phyloP scores from a whole-genome alignment of 129 eudicot genomes.

The Centella asiatica region DNA sequence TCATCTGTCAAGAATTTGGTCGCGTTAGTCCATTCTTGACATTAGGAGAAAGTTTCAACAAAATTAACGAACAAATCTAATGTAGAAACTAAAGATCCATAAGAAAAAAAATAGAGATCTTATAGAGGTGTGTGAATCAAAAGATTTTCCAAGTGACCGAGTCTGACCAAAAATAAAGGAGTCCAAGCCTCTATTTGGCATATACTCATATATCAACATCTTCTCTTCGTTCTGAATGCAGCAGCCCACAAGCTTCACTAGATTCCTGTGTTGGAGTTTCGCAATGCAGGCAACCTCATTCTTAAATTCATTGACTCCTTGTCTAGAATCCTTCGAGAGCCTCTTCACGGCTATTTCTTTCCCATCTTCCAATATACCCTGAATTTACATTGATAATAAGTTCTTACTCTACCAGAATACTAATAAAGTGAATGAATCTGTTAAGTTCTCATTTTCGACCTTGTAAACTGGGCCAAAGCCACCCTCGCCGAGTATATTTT shows the following conservation, averaged over 20 bases:
- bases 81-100: not conserved
- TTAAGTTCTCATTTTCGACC: slow-evolving; percentile 18
- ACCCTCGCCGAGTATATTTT: slow-evolving; percentile 55
- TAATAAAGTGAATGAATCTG: not conserved
- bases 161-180: slow-evolving; percentile 34
- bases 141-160: not conserved
- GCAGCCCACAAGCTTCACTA: slow-evolving; percentile 48
- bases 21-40: not conserved
- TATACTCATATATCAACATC: slow-evolving; percentile 53
- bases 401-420: not conserved
- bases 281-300: slow-evolving; percentile 46
- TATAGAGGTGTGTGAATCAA: not conserved
- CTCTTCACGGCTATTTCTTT: slow-evolving; percentile 58
- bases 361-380: slow-evolving; percentile 48
- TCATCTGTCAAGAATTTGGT: slow-evolving; percentile 14
- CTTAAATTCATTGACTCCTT: slow-evolving; percentile 47
- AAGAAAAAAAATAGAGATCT: no score
- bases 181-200: slow-evolving; percentile 65
- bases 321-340: slow-evolving; percentile 43
- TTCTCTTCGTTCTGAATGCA: slow-evolving; percentile 44
- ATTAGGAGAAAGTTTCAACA: not conserved
- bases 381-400: slow-evolving; percentile 2
- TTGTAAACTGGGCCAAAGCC: slow-evolving; percentile 60
- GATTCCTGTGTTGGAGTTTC: slow-evolving; percentile 58
- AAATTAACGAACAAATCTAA: not conserved